These are phyloP conservation scores for Capsella bursapastoris DNA, from an alignment of 345 rosid species.

Conservation along the genomic window DNA sequence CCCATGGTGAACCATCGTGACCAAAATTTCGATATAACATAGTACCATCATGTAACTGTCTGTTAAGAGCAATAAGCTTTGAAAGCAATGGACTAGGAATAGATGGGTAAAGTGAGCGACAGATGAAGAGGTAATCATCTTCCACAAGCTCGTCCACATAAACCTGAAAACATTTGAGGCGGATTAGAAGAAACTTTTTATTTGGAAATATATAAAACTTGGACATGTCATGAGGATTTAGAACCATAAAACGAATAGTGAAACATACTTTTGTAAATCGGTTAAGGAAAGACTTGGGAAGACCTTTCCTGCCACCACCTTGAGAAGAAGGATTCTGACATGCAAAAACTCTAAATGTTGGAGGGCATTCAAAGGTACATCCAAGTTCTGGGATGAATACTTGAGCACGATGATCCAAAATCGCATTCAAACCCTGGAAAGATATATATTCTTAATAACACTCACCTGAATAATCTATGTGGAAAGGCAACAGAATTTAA, in stretches of 20 bases:
- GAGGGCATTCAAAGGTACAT: conserved; percentile 75
- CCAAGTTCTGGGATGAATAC: conserved; percentile 94
- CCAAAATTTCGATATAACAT: conserved; percentile 75
- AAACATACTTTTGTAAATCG: conserved; percentile 87
- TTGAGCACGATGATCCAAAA: conserved; percentile 95
- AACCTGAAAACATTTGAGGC: conserved; percentile 59
- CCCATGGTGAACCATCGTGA: conserved; percentile 97
- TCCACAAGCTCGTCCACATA: conserved; percentile 88
- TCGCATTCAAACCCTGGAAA: conserved; percentile 88
- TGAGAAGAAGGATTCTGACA: conserved; percentile 97
- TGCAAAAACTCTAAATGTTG: conserved; percentile 87
- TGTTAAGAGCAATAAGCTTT: conserved; percentile 76
- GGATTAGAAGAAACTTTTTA: not conserved
- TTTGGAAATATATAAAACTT: not conserved
- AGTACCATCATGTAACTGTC: conserved; percentile 76
- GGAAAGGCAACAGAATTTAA: conserved; percentile 9
- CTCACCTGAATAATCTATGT: conserved; percentile 1
- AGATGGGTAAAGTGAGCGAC: conserved; percentile 76
- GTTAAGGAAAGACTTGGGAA: conserved; percentile 91
- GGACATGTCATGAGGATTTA: conserved; percentile 18
- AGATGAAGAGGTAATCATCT: conserved; percentile 81
- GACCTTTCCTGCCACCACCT: conserved; percentile 99
- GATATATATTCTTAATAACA: conserved; percentile 12
- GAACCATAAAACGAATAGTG: not conserved
- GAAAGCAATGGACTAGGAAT: conserved; percentile 68